phyloP scores from a whole-genome alignment of 352 stramenopile species.

The Phytophthora boehmeriae region DNA sequence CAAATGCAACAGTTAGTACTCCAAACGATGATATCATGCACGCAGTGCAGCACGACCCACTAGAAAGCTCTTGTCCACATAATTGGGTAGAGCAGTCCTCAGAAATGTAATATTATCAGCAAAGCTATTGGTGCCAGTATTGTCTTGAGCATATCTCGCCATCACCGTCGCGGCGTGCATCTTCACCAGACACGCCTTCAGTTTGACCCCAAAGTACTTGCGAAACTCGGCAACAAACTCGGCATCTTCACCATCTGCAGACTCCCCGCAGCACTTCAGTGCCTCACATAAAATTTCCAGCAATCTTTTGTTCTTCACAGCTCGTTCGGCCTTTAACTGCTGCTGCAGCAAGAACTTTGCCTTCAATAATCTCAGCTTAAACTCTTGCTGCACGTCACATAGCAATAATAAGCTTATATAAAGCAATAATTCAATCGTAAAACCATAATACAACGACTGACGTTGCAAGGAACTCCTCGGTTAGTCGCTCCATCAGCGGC shows the following conservation, averaged over 20 bases:
- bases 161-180: slow-evolving; percentile 52
- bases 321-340: slow-evolving; percentile 45
- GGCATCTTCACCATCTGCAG: slow-evolving; percentile 3
- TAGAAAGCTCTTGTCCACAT: slow-evolving; percentile 57
- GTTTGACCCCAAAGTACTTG: slow-evolving; percentile 56
- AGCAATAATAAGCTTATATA: slow-evolving; percentile 10
- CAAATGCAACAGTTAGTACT: not conserved
- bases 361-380: slow-evolving; percentile 55
- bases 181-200: slow-evolving; percentile 58
- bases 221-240: slow-evolving; percentile 26
- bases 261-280: slow-evolving; percentile 36
- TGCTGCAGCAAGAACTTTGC: slow-evolving; percentile 58
- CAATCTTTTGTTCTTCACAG: slow-evolving; percentile 39
- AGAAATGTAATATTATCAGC: slow-evolving; percentile 57
- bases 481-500: slow-evolving; percentile 26
- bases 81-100: slow-evolving; percentile 46
- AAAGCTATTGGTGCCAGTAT: slow-evolving; percentile 30
- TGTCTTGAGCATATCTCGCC: slow-evolving; percentile 27
- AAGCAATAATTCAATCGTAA: not conserved
- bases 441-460: not conserved
- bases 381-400: slow-evolving; percentile 34
- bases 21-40: no score
- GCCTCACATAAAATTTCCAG: slow-evolving; percentile 60
- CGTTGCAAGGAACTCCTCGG: slow-evolving; percentile 24
- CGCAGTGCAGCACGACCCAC: no score